phyloP scores from a whole-genome alignment of 441 rosid species.

The Heliophila coronopifolia region DNA sequence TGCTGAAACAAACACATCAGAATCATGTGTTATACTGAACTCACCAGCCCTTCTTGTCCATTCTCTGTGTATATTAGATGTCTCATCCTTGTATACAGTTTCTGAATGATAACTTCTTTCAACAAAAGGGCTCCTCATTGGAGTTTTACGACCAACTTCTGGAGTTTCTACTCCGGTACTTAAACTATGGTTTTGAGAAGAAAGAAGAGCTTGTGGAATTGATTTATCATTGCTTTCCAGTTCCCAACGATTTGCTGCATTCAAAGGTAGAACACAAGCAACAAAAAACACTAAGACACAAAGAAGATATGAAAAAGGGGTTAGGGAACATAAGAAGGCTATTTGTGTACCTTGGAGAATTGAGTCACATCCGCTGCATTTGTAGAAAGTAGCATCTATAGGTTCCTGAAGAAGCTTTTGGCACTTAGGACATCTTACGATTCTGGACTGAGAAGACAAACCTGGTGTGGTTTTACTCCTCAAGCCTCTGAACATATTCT shows the following conservation, averaged over 20 bases:
- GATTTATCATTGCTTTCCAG: constrained; percentile 20
- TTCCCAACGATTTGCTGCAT: constrained; percentile 44
- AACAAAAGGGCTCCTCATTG: constrained; percentile 40
- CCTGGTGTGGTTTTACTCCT: constrained; percentile 35
- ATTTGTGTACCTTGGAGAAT: constrained; percentile 50
- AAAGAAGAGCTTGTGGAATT: constrained; percentile 29
- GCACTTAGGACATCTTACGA: constrained; percentile 81
- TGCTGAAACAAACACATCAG: constrained; percentile 29
- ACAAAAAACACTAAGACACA: constrained; percentile 11
- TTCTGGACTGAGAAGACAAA: constrained; percentile 41
- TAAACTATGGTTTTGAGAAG: constrained; percentile 31
- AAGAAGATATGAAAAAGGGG: constrained; percentile 7
- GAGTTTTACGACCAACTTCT: constrained; percentile 7
- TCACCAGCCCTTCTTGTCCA: constrained; percentile 34
- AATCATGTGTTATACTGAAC: constrained; percentile 18
- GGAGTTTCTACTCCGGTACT: constrained; percentile 7
- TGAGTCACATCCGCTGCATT: constrained; percentile 62
- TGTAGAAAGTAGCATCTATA: constrained; percentile 44
- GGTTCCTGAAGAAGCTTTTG: constrained; percentile 55
- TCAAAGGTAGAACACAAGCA: constrained; percentile 10
- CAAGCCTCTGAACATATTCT: constrained; percentile 25
- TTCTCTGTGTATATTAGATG: constrained; percentile 34
- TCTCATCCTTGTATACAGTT: constrained; percentile 28
- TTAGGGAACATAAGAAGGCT: neutral
- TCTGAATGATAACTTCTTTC: constrained; percentile 41